Conservation (phyloP, 805 yeast species). For the Jamesozyma piceae region DNA sequence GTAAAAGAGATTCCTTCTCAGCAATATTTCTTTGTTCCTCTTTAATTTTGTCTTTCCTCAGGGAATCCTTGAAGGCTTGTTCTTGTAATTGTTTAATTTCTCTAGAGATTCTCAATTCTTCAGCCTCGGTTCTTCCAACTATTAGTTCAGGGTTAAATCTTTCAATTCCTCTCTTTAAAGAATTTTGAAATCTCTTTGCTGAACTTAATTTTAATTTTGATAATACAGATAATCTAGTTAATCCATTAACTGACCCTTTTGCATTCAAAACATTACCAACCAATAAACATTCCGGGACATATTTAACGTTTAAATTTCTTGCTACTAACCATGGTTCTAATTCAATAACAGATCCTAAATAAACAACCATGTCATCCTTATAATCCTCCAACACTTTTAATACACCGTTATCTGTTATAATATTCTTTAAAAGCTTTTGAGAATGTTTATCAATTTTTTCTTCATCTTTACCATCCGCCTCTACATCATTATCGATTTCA, state of each 20-base stretch:
- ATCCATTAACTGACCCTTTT: slow-evolving; percentile 23
- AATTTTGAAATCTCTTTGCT: slow-evolving; percentile 29
- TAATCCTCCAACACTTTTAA: slow-evolving; percentile 28
- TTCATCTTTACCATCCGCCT: background rate
- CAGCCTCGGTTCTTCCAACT: slow-evolving; percentile 49
- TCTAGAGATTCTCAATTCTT: slow-evolving; percentile 51
- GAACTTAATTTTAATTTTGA: slow-evolving; percentile 26
- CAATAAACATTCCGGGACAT: slow-evolving; percentile 47
- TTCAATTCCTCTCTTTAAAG: slow-evolving; percentile 36
- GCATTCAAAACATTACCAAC: slow-evolving; percentile 50
- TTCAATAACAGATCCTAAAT: slow-evolving; percentile 55
- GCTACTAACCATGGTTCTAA: slow-evolving; percentile 64
- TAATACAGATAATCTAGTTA: slow-evolving; percentile 30
- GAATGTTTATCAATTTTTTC: slow-evolving; percentile 25
- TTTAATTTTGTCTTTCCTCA: slow-evolving; percentile 47
- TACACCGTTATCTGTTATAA: slow-evolving; percentile 40
- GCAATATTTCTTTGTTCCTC: slow-evolving; percentile 35
- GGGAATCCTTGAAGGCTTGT: slow-evolving; percentile 51
- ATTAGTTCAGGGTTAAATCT: slow-evolving; percentile 53
- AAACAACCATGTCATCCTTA: slow-evolving; percentile 42
- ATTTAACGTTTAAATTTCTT: slow-evolving; percentile 40
- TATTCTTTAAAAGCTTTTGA: slow-evolving; percentile 34
- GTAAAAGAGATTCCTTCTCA: slow-evolving; percentile 4
- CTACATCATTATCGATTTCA: slow-evolving; percentile 1
- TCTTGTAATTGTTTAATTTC: slow-evolving; percentile 57